Conservation (phyloP, 345 rosid species). For the Lumnitzera racemosa region DNA sequence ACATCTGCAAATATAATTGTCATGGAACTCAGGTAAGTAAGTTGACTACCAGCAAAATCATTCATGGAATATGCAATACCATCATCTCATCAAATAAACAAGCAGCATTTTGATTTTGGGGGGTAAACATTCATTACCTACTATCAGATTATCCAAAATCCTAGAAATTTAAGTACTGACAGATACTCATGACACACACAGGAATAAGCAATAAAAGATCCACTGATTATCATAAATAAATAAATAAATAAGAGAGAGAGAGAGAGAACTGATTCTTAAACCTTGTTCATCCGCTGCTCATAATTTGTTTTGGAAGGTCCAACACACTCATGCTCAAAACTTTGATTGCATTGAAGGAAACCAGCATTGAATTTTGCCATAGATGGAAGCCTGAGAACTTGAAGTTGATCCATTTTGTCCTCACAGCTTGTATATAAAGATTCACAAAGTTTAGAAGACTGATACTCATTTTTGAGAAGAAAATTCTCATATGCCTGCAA, state of each 20-base stretch:
- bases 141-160: background rate
- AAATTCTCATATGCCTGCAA: conserved; percentile 58
- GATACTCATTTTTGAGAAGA: conserved; percentile 67
- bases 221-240: too few species aligned
- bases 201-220: conserved; percentile 1
- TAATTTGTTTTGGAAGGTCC: conserved; percentile 86
- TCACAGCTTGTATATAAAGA: conserved; percentile 69
- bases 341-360: conserved; percentile 81
- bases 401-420: conserved; percentile 98
- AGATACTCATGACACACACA: background rate
- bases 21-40: background rate
- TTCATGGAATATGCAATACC: too few species aligned
- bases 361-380: conserved; percentile 99
- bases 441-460: conserved; percentile 88
- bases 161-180: background rate
- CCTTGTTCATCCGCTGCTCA: conserved; percentile 86
- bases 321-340: conserved; percentile 70
- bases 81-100: too few species aligned
- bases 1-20: conserved; percentile 48
- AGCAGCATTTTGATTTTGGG: too few species aligned
- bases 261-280: conserved; percentile 14
- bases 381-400: conserved; percentile 93
- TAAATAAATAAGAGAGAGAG: too few species aligned
- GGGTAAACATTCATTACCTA: background rate
- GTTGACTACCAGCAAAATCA: background rate